Conservation (phyloP, 2,329 filamentous ascomycete species). For the Pezizomycotina sp. region DNA sequence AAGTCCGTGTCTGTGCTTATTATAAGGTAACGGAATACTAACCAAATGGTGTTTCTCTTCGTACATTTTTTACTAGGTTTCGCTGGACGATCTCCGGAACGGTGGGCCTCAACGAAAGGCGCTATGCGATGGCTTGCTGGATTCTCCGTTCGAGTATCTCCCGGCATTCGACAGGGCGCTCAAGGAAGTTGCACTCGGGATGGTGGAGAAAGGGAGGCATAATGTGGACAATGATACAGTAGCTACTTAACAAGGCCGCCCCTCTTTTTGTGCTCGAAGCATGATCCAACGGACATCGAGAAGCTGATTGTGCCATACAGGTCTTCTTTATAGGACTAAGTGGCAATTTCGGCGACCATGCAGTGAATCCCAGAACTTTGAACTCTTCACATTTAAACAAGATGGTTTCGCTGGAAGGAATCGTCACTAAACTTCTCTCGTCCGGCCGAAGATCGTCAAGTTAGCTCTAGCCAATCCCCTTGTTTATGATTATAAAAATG, state of each 20-base stretch:
- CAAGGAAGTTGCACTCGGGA: slow-evolving; percentile 68
- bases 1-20: neutral
- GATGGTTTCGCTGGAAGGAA: slow-evolving; percentile 94
- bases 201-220: slow-evolving; percentile 57
- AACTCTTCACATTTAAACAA: slow-evolving; percentile 80
- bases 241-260: slow-evolving; percentile 20
- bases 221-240: slow-evolving; percentile 62
- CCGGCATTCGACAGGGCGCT: slow-evolving; percentile 80
- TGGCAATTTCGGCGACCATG: slow-evolving; percentile 85
- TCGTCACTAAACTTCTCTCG: slow-evolving; percentile 89
- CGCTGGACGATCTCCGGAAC: slow-evolving; percentile 17
- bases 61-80: too few species aligned
- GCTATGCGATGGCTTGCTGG: slow-evolving; percentile 47
- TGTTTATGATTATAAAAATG: neutral
- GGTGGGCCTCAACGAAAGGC: slow-evolving; percentile 9
- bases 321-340: slow-evolving; percentile 90
- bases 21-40: neutral
- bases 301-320: slow-evolving; percentile 23
- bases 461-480: neutral
- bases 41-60: neutral
- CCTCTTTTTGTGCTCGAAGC: neutral
- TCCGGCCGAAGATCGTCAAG: slow-evolving; percentile 92
- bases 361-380: slow-evolving; percentile 85
- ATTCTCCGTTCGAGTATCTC: slow-evolving; percentile 72
- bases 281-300: neutral